Evolutionary conservation across 2,329 filamentous ascomycete genomes (phyloP), one percentile per base, ranked within the genome.

Genomic region (Cladorrhinum sp.): DNA sequence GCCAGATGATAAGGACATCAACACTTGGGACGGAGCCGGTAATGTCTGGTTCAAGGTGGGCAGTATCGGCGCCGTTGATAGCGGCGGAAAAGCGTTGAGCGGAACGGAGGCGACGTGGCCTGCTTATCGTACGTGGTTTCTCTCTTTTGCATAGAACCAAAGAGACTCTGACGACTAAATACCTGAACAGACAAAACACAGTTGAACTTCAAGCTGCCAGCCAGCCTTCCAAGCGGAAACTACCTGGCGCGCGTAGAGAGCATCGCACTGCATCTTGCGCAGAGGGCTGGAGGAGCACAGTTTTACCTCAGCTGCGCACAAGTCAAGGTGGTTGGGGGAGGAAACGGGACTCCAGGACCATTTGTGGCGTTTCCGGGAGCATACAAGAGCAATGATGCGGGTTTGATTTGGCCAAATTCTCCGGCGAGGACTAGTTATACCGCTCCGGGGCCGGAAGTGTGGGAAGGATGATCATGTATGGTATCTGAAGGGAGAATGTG

Each of bases 181-280:
- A 56, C 20, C 14, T 20, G n/a, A 69, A 70, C 67, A 42, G 66
- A 72, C 0, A 76, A 76, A 67, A 69, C 69, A 4, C 49, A 55
- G 23, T 67, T 72, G 26, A 66, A 67, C 57, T 72, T 78, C 59
- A 72, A 69, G 12, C 69, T 76, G 54, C 73, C 73, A 46, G 65
- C 64, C 51, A 68, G 64, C 50, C 60, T 73, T 9, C 73, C 73
- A 1, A 69, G 66, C 58, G 73, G 74, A 20, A 70, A 73, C 50
- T 76, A 76, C 61, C 70, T 75, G 1, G 66, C 75, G 23, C 70
- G 74, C 46, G 70, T 74, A 4, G 73, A 75, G 59, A 71, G 72
- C 28, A 68, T 75, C 57, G 73, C 69, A 2, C 67, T 75, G n/a
- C 73, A 75, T 62, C 66, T 68, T 9, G 72, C 73, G 3, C 69